Evolutionary conservation across 345 rosid genomes (phyloP), one percentile per base, ranked within the genome.

Genomic region (Salix udensis): DNA sequence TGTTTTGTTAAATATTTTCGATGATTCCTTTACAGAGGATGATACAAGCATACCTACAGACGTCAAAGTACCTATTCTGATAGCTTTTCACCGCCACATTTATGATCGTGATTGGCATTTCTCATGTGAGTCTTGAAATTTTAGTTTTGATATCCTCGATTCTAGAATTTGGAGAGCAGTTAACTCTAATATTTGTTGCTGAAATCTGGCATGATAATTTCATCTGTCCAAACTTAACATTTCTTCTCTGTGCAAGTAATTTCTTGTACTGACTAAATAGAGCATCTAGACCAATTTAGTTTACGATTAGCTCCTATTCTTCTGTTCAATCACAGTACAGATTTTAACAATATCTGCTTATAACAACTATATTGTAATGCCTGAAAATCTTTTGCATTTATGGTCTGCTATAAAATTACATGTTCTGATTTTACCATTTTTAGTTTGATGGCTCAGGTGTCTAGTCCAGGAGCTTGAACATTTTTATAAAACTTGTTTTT

Each of bases 21-120:
- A 69, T 73, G 75, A 23, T 76, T 75, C 70, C 37, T 46, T 68
- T 76, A 77, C 93, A 94, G 99, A 96, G 98, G 99, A 96, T 85
- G 99, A 96, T 75, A 96, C 97, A 75, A 91, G 97, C 91, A 85
- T 94, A 74, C 85, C 91, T 48, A 83, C 88, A 48, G 97, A 92
- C 76, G 88, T 91, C 81, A 96, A 96, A 83, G 90, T 96, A 71
- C 98, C 99, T 37, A 96, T 94, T 72, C 85, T 96, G 76, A 80
- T 73, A 70, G 94, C 87, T 50, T 96, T 96, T 79, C 92, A 94
- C 80, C 86, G 46, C 62, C 97, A 96, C 87, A 86, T 96, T 76
- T 94, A 96, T 76, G 73, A 96, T 67, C 79, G 50, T n/a, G 84
- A 88, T 58, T 96, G 98, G 99, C 97, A 91, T 73, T 96, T 91